Evolutionary conservation across 257 asterid species (phyloP), one percentile per base, ranked within the genome.

Genomic region (Linaria vulgaris): DNA sequence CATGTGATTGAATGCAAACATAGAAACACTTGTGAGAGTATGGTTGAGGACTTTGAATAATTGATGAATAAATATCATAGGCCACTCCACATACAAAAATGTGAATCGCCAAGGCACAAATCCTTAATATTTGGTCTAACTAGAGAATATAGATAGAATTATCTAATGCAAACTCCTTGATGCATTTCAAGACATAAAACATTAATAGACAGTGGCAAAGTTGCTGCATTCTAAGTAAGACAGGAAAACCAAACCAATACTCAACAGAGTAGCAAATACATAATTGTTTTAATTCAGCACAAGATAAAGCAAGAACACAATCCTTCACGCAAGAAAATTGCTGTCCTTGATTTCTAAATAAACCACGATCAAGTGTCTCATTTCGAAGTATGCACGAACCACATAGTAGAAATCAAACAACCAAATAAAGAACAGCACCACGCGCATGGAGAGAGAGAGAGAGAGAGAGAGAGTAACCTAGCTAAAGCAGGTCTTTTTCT

Each of bases 401-500:
- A 46, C 51, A 46, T 15, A 34, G 5, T 9, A 6, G n/a, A 34
- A 11, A 37, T 16, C 30, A 12, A 3, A 56, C n/a, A 11, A 56
- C 20, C 21, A 17, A 57, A 5, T 0, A 4, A 24, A 22, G 4
- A 7, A 34, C 10, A 34, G 11, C 5, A 7, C 5, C 41, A 34
- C 41, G 9, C 41, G 1, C 41, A 34, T 1, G 9, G 11, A 34
- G 41, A 34, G 41, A 34, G 41, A 34, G 10, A 3, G 9, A 34
- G 41, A 3, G 41, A 34, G 41, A 34, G 37, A 30, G 37, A 30
- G 37, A 30, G 58, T 63, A 48, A 63, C 68, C 68, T 74, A 66
- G 85, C 85, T 63, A 82, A 67, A 78, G 83, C 88, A 56, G 88
- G 85, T 27, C 88, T 64, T 61, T 79, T 82, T 45, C 82, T 61